These are phyloP conservation scores for Pichia exigua DNA, from an alignment of 805 yeast genomes.

Conservation along the genomic window DNA sequence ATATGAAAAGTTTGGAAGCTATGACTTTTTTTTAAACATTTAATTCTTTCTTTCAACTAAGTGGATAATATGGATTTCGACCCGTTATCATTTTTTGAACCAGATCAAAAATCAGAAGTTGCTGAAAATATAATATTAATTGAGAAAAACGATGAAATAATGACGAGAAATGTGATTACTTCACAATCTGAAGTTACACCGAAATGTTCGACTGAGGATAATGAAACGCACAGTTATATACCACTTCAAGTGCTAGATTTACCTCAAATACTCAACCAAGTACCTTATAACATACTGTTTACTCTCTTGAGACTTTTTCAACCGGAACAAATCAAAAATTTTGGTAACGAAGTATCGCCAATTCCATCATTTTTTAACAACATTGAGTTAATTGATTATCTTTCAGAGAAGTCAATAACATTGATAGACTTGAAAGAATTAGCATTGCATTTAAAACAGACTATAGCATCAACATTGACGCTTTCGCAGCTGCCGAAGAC, in stretches of 20 bases:
- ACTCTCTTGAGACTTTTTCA: conserved; percentile 41
- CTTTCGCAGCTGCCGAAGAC: conserved; percentile 1
- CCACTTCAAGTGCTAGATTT: conserved; percentile 48
- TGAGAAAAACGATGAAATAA: background rate
- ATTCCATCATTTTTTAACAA: background rate
- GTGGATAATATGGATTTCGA: conserved; percentile 4
- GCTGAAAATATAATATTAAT: background rate
- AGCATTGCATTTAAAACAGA: background rate
- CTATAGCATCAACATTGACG: background rate
- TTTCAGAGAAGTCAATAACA: background rate
- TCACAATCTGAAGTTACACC: background rate
- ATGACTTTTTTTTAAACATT: background rate
- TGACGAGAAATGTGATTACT: background rate
- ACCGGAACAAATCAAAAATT: conserved; percentile 48
- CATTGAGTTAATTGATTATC: background rate
- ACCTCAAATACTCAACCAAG: conserved; percentile 40
- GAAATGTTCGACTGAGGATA: background rate
- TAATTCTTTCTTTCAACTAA: background rate
- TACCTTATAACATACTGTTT: conserved; percentile 39
- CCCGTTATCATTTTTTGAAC: conserved; percentile 8
- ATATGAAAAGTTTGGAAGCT: background rate
- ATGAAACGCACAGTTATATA: background rate
- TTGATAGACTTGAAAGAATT: background rate
- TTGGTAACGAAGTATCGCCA: conserved; percentile 11
- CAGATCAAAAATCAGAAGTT: background rate